These are phyloP conservation scores for Rosa rugosa DNA, from an alignment of 306 rosid species.

Conservation along the genomic window DNA sequence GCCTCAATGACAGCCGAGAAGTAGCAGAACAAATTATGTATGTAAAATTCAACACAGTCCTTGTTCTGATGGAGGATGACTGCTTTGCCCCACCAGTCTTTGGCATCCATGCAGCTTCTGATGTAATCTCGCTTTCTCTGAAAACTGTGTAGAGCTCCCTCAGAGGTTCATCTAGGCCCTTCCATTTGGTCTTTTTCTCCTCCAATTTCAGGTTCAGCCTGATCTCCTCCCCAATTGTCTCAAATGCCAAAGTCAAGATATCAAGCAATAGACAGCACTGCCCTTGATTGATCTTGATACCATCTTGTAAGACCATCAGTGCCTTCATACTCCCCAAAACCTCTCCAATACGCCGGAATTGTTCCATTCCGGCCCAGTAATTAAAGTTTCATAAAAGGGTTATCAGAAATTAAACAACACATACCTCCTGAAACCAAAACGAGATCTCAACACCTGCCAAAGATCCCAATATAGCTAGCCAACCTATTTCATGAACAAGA, in stretches of 20 bases:
- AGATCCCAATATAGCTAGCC: background rate
- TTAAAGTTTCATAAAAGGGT: background rate
- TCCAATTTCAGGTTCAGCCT: slow-evolving; percentile 59
- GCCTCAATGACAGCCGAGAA: slow-evolving; percentile 87
- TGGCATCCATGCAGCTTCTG: slow-evolving; percentile 62
- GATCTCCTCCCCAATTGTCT: slow-evolving; percentile 78
- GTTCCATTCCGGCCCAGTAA: slow-evolving; percentile 73
- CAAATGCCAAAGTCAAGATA: slow-evolving; percentile 63
- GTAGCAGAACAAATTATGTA: slow-evolving; percentile 71
- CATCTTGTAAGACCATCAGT: slow-evolving; percentile 74
- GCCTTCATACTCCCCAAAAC: slow-evolving; percentile 86
- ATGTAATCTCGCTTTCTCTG: slow-evolving; percentile 80
- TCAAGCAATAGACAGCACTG: slow-evolving; percentile 69
- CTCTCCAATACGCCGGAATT: slow-evolving; percentile 96
- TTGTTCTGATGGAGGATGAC: slow-evolving; percentile 55
- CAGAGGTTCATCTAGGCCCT: slow-evolving; percentile 71
- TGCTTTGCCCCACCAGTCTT: slow-evolving; percentile 78
- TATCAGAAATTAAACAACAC: background rate
- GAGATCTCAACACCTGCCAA: background rate
- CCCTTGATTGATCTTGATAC: slow-evolving; percentile 64
- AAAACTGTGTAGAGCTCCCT: slow-evolving; percentile 70
- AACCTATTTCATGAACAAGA: background rate
- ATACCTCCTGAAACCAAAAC: background rate
- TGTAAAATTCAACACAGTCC: slow-evolving; percentile 70
- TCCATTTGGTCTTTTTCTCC: slow-evolving; percentile 83